Evolutionary conservation across 345 rosid genomes (phyloP).

Genomic region (Populus ilicifolia): DNA sequence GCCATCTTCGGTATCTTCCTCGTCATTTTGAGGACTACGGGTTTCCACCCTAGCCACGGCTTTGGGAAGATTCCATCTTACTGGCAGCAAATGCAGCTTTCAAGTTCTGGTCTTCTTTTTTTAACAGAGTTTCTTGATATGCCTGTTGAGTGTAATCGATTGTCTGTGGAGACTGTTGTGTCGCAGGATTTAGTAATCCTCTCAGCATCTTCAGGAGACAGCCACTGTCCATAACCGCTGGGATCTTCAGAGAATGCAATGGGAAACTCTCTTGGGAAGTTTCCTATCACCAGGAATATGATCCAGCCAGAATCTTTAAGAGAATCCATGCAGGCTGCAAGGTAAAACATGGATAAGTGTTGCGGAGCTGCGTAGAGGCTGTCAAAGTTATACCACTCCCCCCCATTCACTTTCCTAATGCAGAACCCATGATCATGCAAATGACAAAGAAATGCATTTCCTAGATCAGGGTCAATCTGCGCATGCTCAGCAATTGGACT

Average conservation of each 20-base stretch:
- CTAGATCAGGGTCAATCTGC: constrained; percentile 79
- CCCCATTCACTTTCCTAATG: constrained; percentile 78
- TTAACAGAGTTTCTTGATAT: constrained; percentile 40
- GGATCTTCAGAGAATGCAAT: constrained; percentile 68
- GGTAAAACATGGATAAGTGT: constrained; percentile 84
- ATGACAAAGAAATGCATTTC: constrained; percentile 86
- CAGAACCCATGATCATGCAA: constrained; percentile 96
- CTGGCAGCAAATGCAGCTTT: constrained; percentile 91
- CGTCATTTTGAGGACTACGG: background rate
- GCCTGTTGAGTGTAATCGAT: constrained; percentile 33
- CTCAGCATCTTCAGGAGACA: constrained; percentile 84
- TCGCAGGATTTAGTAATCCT: constrained; percentile 60
- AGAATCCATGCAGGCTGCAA: constrained; percentile 79
- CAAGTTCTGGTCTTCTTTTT: constrained; percentile 72
- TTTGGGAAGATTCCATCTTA: constrained; percentile 60
- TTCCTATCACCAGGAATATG: constrained; percentile 84
- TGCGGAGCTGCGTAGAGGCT: constrained; percentile 86
- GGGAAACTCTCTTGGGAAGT: constrained; percentile 77
- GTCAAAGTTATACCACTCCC: constrained; percentile 95
- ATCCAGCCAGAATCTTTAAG: constrained; percentile 90
- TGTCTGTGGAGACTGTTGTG: constrained; percentile 31
- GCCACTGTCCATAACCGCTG: constrained; percentile 82
- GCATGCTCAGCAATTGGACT: constrained; percentile 93
- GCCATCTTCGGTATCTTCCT: constrained; percentile 16
- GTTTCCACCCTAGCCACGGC: constrained; percentile 31